Percentiles rank a stretch among this genome's conserved stretches.
Evolutionary conservation across 805 yeast species (phyloP).

Genomic region (Yamadazyma akitaensis): DNA sequence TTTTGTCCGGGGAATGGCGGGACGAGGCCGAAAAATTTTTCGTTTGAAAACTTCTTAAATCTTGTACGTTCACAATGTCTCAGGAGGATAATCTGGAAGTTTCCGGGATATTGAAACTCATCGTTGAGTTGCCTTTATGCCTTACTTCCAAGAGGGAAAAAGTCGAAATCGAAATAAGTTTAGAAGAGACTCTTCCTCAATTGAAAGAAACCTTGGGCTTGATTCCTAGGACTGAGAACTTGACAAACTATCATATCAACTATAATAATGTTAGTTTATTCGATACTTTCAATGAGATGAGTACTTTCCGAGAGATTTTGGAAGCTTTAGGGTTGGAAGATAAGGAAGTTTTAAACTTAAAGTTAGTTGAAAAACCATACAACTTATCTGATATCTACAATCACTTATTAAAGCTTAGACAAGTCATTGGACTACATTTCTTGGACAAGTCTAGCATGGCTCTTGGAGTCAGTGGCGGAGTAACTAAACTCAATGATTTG

Average conservation of each 20-base stretch:
- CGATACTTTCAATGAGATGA: conserved; percentile 26
- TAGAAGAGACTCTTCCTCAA: conserved; percentile 51
- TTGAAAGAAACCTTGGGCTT: conserved; percentile 56
- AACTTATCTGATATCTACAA: conserved; percentile 56
- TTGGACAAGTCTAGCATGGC: conserved; percentile 43
- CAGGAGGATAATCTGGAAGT: conserved; percentile 3
- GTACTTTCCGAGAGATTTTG: conserved; percentile 24
- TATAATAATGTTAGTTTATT: conserved; percentile 31
- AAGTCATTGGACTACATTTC: conserved; percentile 50
- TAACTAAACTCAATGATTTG: conserved; percentile 44
- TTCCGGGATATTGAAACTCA: conserved; percentile 7
- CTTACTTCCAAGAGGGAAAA: conserved; percentile 10
- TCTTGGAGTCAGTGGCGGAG: conserved; percentile 46
- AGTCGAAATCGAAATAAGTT: conserved; percentile 26
- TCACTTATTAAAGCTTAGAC: conserved; percentile 65
- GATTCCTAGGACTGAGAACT: conserved; percentile 54
- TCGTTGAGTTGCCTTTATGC: conserved; percentile 8
- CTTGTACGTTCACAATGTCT: conserved; percentile 5
- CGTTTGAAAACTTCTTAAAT: conserved; percentile 6
- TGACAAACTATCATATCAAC: conserved; percentile 56
- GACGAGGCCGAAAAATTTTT: conserved; percentile 9
- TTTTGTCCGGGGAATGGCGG: conserved; percentile 3
- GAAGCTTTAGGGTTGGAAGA: conserved; percentile 17
- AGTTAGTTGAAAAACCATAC: conserved; percentile 54
- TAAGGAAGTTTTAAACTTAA: conserved; percentile 36